phyloP scores from a whole-genome alignment of 2,329 filamentous ascomycete species.

The Pseudogymnoascus sp. region DNA sequence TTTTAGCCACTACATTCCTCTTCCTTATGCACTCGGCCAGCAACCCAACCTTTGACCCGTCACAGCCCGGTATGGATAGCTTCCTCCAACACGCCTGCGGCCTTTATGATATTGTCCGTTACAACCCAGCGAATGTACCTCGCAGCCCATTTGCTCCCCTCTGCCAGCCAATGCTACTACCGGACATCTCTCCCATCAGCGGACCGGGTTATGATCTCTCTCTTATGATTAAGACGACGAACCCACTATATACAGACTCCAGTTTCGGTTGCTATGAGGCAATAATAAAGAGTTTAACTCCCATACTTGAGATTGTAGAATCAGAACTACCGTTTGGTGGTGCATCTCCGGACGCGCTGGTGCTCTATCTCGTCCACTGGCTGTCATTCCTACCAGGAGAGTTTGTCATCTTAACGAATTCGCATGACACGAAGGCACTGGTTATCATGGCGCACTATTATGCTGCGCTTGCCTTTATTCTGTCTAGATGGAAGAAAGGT shows the following conservation, averaged over 20 bases:
- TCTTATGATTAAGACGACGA: not conserved
- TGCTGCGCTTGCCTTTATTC: constrained; percentile 15
- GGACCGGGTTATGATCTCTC: constrained; percentile 14
- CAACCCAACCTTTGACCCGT: not conserved
- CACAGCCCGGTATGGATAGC: constrained; percentile 12
- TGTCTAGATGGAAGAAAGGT: constrained; percentile 11
- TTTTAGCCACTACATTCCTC: constrained; percentile 18
- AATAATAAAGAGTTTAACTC: not conserved
- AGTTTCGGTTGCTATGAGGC: not conserved
- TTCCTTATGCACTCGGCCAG: constrained; percentile 14
- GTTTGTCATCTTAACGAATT: constrained; percentile 14
- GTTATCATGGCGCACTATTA: constrained; percentile 19
- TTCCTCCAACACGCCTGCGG: constrained; percentile 18
- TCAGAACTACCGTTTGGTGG: not conserved
- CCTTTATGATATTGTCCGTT: constrained; percentile 15
- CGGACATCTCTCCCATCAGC: constrained; percentile 10
- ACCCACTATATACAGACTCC: not conserved
- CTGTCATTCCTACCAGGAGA: constrained; percentile 16
- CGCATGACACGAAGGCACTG: constrained; percentile 15
- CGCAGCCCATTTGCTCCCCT: constrained; percentile 12
- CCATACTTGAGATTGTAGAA: not conserved
- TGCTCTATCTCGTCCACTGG: constrained; percentile 18
- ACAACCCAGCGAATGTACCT: not conserved
- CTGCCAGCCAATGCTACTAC: constrained; percentile 12
- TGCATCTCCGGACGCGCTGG: constrained; percentile 14